Evolutionary conservation across 2,329 filamentous ascomycete species (phyloP), one percentile per base, ranked within the genome.

Genomic region (Botryosphaeria dothidea): DNA sequence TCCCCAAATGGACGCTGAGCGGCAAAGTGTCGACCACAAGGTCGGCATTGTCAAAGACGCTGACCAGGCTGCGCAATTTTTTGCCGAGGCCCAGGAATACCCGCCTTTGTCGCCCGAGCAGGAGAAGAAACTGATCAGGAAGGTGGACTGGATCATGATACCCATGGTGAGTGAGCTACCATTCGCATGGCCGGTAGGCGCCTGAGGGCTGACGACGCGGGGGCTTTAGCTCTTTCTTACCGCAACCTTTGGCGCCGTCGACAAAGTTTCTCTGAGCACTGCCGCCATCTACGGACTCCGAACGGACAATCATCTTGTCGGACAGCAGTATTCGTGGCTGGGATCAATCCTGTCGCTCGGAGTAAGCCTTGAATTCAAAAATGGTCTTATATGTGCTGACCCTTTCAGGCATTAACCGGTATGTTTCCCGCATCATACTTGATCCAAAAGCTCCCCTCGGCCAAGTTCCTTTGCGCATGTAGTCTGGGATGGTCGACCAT

Each of bases 311-410:
- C 69, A 82, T 34, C 77, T 85, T 9, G 73, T 77, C n/a, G 82
- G 79, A 15, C 72, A 79, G 31, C 77, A 85, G 63, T 79, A 82
- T 72, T 88, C 86, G 1, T 88, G 86, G 86, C 82, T 89, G 0
- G 84, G 85, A 0, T 87, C 85, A 1, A 83, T 88, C 58, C 76
- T 89, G 9, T 89, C 85, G 68, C 38, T 61, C 6, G 52, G 56
- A n/a, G 58, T 62, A 51, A 51, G 58, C 17, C 38, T 15, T 2
- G 3, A 19, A 13, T 6, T 7, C 9, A 15, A 15, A 3, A 1
- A 36, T 25, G 3, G 3, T 11, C 7, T 41, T 17, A 11, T 27
- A 11, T 17, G 21, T 13, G 13, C n/a, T 62, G 34, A 62, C 17
- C 4, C 6, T 15, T 5, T 9, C n/a, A 62, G 58, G 56, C 56